Base-by-base conservation (phyloP, 2,329 filamentous ascomycete genomes). In the Scedosporium apiospermum region DNA sequence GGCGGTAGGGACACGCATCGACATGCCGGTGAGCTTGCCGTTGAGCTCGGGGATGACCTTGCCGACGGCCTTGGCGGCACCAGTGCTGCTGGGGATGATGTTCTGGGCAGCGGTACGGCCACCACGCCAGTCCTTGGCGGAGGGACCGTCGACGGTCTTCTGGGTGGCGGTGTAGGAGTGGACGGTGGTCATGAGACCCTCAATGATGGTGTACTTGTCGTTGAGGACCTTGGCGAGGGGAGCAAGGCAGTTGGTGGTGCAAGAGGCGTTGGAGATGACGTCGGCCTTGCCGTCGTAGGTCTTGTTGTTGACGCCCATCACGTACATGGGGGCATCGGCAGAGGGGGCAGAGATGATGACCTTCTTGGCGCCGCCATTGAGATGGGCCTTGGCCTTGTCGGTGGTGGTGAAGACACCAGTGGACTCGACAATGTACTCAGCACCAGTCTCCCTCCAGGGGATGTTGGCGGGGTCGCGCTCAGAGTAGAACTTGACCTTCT, bases 111-210 rank as follows among this genome's bases (percentile, higher is more conserved):
- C 95, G 72, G 91, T 93, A 83, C 95, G 95, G 79, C 95, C 95
- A 87, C 95, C 95, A 82, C 93, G 90, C 93, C 93, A 99, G 85
- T 98, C 95, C 90, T 99, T 99, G 79, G 82, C 84, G 69, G 95
- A 98, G 75, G 95, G 95, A 76, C 92, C 95, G 75, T 99, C 95
- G 73, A 98, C 95, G 73, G 93, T 96, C 91, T 97, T 97, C 86
- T 98, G 95, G 78, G 95, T 98, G 74, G 95, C 95, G 73, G 95
- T 98, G 89, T 98, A 98, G 74, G 95, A 97, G 89, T 99, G 95
- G 79, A 98, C 87, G 71, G 95, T 99, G 82, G 95, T 98, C 95
- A 99, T 99, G 74, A 98, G 88, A 86, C 93, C 95, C 87, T 99
- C 95, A 75, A 97, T 80, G 77, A 99, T 95, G 79, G 85, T 88